phyloP scores from a whole-genome alignment of 495 filamentous ascomycete genomes.

The Hypoxylon intermedium region DNA sequence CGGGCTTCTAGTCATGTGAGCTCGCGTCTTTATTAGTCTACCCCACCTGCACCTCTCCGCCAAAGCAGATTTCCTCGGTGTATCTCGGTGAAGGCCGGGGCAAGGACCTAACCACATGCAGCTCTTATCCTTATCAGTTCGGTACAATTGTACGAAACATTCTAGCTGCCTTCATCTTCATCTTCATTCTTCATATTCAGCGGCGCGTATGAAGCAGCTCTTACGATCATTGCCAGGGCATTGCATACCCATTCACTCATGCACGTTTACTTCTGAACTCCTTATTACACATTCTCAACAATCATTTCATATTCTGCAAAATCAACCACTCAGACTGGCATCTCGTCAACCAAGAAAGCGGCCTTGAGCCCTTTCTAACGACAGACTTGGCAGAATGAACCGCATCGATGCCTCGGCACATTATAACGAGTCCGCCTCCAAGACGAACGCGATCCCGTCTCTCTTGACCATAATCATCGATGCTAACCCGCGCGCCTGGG shows the following conservation, averaged over 20 bases:
- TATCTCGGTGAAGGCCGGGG: constrained; percentile 16
- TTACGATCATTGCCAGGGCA: too few relatives aligned
- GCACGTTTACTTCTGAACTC: too few relatives aligned
- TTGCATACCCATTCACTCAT: too few relatives aligned
- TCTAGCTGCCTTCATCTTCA: background rate
- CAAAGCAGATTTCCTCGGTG: constrained; percentile 1
- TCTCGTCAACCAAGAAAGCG: constrained; percentile 11
- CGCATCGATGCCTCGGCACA: constrained; percentile 88
- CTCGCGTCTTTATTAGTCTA: constrained; percentile 21
- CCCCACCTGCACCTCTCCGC: background rate
- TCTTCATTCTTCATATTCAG: constrained; percentile 1
- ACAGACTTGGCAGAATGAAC: constrained; percentile 68
- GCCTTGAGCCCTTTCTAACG: constrained; percentile 10
- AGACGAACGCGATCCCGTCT: constrained; percentile 72
- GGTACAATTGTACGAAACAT: background rate
- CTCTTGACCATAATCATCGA: constrained; percentile 92
- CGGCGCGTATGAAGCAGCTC: too few relatives aligned
- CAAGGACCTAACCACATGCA: background rate
- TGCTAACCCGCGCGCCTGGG: constrained; percentile 96
- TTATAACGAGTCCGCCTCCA: constrained; percentile 64
- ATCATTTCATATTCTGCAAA: too few relatives aligned
- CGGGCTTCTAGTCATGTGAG: constrained; percentile 30
- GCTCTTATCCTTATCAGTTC: constrained; percentile 18
- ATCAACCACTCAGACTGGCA: too few relatives aligned
- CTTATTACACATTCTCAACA: too few relatives aligned